Evolutionary conservation across 257 asterid species (phyloP), one percentile per base, ranked within the genome.

Genomic region (Lantana camara): DNA sequence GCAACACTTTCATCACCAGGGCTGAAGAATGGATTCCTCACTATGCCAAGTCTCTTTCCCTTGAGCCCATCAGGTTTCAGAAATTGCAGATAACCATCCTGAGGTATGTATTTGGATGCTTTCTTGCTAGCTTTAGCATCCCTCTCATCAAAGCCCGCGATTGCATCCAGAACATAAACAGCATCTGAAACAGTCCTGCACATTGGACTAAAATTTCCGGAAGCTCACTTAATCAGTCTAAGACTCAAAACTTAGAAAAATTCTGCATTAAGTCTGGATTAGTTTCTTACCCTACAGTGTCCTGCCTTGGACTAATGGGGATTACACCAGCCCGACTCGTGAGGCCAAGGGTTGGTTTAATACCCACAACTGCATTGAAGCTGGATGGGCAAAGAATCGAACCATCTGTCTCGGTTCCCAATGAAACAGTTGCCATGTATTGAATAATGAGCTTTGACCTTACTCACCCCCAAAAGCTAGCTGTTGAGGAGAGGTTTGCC

Each of bases 111-210:
- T 27, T 73, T 71, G 0, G 77, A 69, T 4, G 81, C 83, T 34
- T 47, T 38, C 46, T 16, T 35, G 9, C 83, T 79, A 19, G 80
- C 77, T 17, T 27, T 34, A 9, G 64, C 81, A 16, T 79, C 88
- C 9, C 65, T 40, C 16, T 45, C 37, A 38, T 82, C 88, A n/a
- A 41, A 82, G 47, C 88, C 85, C 34, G 71, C 81, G 20, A 82
- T 79, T 12, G 69, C 80, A 71, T 82, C 83, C 38, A 82, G 88
- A 47, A 79, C 85, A 65, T 70, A 37, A 38, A 76, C 85, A 3
- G 85, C 81, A 27, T 82, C 88, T n/a, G 79, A 53, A 7, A 82
- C 77, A 5, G 80, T 79, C 75, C 85, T 76, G 53, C 81, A 77
- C 19, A 82, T 71, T 9, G 85, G 85, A 50, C 88, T 78, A 61